Conservation (phyloP, 176 grass and related monocot species). For the Musa schizocarpa region DNA sequence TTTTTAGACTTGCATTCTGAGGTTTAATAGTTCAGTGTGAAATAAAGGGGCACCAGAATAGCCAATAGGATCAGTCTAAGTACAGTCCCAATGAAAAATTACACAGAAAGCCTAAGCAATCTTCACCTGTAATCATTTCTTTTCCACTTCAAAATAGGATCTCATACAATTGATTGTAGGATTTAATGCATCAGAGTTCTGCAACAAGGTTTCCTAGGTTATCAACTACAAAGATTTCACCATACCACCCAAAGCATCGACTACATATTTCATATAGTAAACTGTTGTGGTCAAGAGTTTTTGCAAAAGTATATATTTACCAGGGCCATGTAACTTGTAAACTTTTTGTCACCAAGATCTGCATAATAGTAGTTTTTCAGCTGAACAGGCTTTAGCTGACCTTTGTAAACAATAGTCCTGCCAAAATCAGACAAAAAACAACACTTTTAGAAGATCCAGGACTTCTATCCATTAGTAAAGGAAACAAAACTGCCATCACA, state of each 20-base stretch:
- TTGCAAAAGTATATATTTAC: constrained; percentile 61
- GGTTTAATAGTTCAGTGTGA: not conserved
- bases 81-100: constrained; percentile 51
- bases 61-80: not conserved
- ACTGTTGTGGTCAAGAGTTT: constrained; percentile 27
- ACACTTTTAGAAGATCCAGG: not conserved
- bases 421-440: constrained; percentile 13
- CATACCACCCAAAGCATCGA: constrained; percentile 44
- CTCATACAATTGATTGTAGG: constrained; percentile 69
- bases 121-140: constrained; percentile 59
- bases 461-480: not conserved
- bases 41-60: constrained; percentile 1
- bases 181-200: constrained; percentile 87
- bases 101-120: constrained; percentile 53
- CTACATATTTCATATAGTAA: constrained; percentile 38
- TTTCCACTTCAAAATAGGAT: constrained; percentile 49
- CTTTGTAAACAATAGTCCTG: constrained; percentile 95
- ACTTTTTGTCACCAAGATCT: constrained; percentile 78
- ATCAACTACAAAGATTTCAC: constrained; percentile 54
- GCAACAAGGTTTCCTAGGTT: constrained; percentile 53
- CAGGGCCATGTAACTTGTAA: constrained; percentile 95
- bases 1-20: not conserved
- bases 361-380: constrained; percentile 86
- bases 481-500: not conserved
- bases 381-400: constrained; percentile 83